A percentile compares a stretch with the other conserved stretches of the same genome.
Evolutionary conservation across 1,139 yeast genomes (phyloP).

Genomic region (Sugiyamaella paludigena): DNA sequence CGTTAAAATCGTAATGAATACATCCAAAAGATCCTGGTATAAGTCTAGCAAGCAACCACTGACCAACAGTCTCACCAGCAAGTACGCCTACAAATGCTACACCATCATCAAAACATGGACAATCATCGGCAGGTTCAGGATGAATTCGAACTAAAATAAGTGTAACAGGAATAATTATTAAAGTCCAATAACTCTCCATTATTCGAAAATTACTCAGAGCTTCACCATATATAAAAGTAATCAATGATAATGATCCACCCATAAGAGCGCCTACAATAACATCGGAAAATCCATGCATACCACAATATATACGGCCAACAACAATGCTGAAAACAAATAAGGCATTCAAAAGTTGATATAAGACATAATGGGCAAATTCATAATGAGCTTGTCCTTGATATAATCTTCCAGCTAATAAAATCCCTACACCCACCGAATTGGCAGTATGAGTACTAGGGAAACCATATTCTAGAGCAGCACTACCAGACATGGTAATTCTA

Average conservation of each 20-base stretch:
- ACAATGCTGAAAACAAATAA: constrained; percentile 66
- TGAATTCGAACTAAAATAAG: constrained; percentile 53
- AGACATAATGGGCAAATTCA: constrained; percentile 14
- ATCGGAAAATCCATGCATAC: constrained; percentile 95
- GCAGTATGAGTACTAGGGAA: constrained; percentile 93
- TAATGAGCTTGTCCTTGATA: constrained; percentile 19
- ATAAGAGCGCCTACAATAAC: constrained; percentile 61
- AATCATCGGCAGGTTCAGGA: constrained; percentile 85
- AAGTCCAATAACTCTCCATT: constrained; percentile 12
- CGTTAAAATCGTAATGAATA: constrained; percentile 44
- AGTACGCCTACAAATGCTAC: constrained; percentile 93
- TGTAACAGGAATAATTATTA: constrained; percentile 28
- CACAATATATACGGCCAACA: constrained; percentile 85
- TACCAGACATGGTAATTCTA: constrained; percentile 82
- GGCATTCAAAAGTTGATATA: constrained; percentile 28
- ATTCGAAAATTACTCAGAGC: constrained; percentile 22
- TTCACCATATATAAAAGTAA: constrained; percentile 26
- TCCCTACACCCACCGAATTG: constrained; percentile 79
- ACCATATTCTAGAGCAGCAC: constrained; percentile 91
- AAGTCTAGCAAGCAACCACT: constrained; percentile 38
- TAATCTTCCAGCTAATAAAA: constrained; percentile 43
- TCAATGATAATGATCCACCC: constrained; percentile 47
- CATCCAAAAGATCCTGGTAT: constrained; percentile 25
- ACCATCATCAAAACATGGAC: constrained; percentile 95
- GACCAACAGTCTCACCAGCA: constrained; percentile 65